Percentiles rank a stretch among this genome's conserved stretches.
phyloP scores from a whole-genome alignment of 2,329 filamentous ascomycete species.

The Camptophora hylomeconis region DNA sequence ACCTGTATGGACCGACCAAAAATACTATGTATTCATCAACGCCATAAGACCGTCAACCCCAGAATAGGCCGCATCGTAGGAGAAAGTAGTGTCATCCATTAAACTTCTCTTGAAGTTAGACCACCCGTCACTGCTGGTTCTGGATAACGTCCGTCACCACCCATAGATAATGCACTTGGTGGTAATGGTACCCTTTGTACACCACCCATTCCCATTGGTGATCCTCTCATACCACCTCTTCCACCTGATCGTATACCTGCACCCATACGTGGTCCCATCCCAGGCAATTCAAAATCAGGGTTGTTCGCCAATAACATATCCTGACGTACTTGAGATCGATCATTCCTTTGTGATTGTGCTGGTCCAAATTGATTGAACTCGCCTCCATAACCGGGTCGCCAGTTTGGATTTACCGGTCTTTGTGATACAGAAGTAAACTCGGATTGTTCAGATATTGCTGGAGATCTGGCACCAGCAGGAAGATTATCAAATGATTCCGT shows the following conservation, averaged over 20 bases:
- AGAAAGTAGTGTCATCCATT: no score
- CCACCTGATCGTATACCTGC: constrained; percentile 5
- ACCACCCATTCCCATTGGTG: constrained; percentile 3
- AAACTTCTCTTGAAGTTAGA: no score
- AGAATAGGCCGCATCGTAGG: no score
- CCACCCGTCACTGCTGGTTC: no score
- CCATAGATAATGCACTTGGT: constrained; percentile 2
- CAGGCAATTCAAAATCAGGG: constrained; percentile 70
- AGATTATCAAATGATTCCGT: constrained; percentile 47
- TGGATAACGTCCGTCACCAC: constrained; percentile 2
- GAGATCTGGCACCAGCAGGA: constrained; percentile 52
- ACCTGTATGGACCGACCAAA: no score
- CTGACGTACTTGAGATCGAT: constrained; percentile 43
- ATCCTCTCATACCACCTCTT: constrained; percentile 8
- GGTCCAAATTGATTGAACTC: constrained; percentile 26
- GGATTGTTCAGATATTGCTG: constrained; percentile 63
- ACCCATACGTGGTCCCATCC: constrained; percentile 13
- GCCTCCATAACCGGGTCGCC: constrained; percentile 46
- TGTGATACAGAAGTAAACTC: constrained; percentile 88
- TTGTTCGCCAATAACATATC: constrained; percentile 68
- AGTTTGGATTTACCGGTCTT: constrained; percentile 74
- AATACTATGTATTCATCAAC: no score
- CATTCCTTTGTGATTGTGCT: constrained; percentile 30
- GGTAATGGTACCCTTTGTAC: constrained; percentile 1
- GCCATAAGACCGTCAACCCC: no score